Evolutionary conservation across 768 basidiomycete genomes (phyloP).

Genomic region (Fibroporia radiculosa): DNA sequence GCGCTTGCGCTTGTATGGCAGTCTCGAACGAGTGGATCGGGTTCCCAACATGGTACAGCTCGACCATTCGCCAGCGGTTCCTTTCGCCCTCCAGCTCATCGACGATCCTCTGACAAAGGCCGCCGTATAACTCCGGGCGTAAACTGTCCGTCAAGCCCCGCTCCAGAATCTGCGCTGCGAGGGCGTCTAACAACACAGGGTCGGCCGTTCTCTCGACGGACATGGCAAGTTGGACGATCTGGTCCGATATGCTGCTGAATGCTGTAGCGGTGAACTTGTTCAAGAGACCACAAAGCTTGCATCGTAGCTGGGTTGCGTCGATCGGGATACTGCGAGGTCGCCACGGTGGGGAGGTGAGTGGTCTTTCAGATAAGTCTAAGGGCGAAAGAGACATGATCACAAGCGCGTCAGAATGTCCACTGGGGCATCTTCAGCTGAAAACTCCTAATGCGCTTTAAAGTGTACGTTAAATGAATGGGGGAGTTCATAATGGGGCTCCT

Average conservation of each 20-base stretch:
- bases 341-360: constrained; percentile 10
- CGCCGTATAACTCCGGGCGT: constrained; percentile 45
- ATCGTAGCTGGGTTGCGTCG: constrained; percentile 34
- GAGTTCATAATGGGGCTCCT: too few species aligned
- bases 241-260: constrained; percentile 41
- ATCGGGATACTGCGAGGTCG: constrained; percentile 17
- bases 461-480: too few species aligned
- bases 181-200: constrained; percentile 38
- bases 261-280: constrained; percentile 50
- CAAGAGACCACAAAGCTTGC: constrained; percentile 46
- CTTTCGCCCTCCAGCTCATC: constrained; percentile 31
- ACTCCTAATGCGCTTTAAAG: too few species aligned
- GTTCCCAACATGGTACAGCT: constrained; percentile 15
- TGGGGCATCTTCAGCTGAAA: too few species aligned
- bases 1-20: constrained; percentile 6
- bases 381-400: not conserved
- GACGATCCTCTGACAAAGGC: constrained; percentile 40
- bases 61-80: constrained; percentile 17
- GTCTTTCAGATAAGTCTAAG: not conserved
- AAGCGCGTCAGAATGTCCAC: too few species aligned
- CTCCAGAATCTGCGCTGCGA: constrained; percentile 45
- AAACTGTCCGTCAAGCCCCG: constrained; percentile 47
- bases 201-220: constrained; percentile 38
- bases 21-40: constrained; percentile 12
- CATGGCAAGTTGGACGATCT: constrained; percentile 44